Evolutionary conservation across 208 protist species (phyloP), one percentile per base, ranked within the genome.

Genomic region (Balamuthia mandrillaris): DNA sequence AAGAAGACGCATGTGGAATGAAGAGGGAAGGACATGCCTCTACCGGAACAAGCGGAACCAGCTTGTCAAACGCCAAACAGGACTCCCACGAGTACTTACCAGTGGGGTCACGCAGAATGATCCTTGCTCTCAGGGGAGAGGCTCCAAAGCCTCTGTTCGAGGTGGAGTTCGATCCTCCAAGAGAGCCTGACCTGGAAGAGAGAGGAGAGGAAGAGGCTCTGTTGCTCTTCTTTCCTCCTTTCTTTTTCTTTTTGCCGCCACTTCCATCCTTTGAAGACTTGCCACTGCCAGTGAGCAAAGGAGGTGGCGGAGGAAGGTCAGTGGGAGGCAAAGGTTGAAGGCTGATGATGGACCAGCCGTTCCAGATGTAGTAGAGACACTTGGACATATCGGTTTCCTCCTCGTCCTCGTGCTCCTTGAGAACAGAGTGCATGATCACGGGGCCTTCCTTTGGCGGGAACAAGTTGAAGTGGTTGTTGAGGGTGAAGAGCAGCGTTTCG

Each of bases 51-150:
- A 14, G 37, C 68, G 1, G 68, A 42, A 5, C n/a, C 42, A 56
- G 49, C n/a, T 18, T 24, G n/a, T 56, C n/a, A n/a, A 18, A 24
- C 49, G n/a, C n/a, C 49, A 56, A 24, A 24, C 18, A 56, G 68
- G 42, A 21, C 29, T 77, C 68, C 68, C 68, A 77, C n/a, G 68
- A 24, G 35, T 77, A 77, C 45, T 77, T 77, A 42, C 68, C 68
- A 12, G 68, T 77, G 68, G 68, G n/a, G 52, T 77, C 68, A 3
- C 68, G 68, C 68, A 77, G n/a, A 5, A 77, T 77, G 6, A 77
- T 29, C 5, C 68, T 21, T 18, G 68, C 41, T 29, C 45, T 6
- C 6, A 3, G 27, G 21, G 4, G 27, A 3, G 14, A n/a, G 21
- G 45, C 68, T 6, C 5, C 60, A 6, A 31, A 27, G 60, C 60